Base-by-base conservation (phyloP, 2,329 filamentous ascomycete species). In the Diaporthe sp. region DNA sequence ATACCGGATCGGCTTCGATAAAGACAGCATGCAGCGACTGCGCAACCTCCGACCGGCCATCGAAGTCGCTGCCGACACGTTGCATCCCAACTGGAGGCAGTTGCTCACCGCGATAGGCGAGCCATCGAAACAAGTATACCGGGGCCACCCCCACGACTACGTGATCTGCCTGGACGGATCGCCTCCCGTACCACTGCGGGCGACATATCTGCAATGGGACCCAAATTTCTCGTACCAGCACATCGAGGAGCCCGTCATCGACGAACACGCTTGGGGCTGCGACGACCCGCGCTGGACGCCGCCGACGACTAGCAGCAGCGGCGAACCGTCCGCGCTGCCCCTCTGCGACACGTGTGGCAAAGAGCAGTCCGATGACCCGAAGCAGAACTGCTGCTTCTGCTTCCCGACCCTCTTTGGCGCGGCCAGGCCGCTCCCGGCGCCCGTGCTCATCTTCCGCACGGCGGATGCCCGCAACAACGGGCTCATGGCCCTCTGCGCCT, bases 401-500 rank as follows among this genome's bases (percentile, higher is more conserved):
- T 91, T 90, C 76, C 86, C 88, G 1, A 85, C 84, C 4, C 82
- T 91, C 0, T 91, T 89, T 74, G 88, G 88, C 4, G 84, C 84
- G 46, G 80, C 84, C 4, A 84, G 83, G 72, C 81, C 81, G 22
- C 65, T 70, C 13, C 81, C 82, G 13, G 79, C 83, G 0, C 87
- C 89, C 0, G 86, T 91, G 1, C 89, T 90, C 77, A 82, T 91
- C 13, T 89, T 88, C 78, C 85, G 86, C 25, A 91, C 88, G 0
- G 79, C 84, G 0, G 86, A 87, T 71, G 89, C 88, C 7, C 88
- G 87, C 71, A 90, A 90, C 78, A 91, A 91, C 73, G 89, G 89
- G 0, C 83, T 91, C 1, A 74, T 86, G 46, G 87, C 87, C 1
- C 81, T 86, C 76, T 81, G 84, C 78, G 81, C 86, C 4, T 89